phyloP scores from a whole-genome alignment of 768 basidiomycete species.

The Suillus spraguei region DNA sequence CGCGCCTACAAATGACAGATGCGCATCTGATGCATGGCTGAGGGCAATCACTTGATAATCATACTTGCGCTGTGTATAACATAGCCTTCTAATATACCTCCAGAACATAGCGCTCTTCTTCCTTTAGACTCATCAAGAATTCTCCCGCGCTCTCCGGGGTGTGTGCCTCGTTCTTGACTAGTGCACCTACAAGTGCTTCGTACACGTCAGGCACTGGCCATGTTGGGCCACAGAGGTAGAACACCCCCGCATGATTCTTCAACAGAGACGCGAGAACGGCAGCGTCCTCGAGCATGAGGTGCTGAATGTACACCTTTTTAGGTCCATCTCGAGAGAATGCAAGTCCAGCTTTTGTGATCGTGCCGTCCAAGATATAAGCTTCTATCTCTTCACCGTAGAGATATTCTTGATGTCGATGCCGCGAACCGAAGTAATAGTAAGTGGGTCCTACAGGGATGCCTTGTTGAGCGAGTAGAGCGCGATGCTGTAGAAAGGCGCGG shows the following conservation, averaged over 20 bases:
- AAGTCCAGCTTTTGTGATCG: slow-evolving; percentile 88
- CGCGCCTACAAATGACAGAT: background rate
- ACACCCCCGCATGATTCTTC: slow-evolving; percentile 72
- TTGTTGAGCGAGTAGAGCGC: slow-evolving; percentile 78
- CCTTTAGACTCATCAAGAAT: slow-evolving; percentile 88
- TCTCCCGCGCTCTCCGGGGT: slow-evolving; percentile 68
- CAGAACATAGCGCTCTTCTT: slow-evolving; percentile 95
- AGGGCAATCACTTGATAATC: background rate
- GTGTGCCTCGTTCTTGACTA: slow-evolving; percentile 71
- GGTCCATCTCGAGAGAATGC: slow-evolving; percentile 95
- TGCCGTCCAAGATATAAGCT: slow-evolving; percentile 82
- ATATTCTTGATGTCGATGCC: slow-evolving; percentile 93
- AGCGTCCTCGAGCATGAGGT: slow-evolving; percentile 95
- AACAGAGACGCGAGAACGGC: slow-evolving; percentile 75
- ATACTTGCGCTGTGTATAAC: background rate
- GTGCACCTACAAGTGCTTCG: slow-evolving; percentile 83
- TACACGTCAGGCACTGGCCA: slow-evolving; percentile 99
- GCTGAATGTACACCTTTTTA: slow-evolving; percentile 97
- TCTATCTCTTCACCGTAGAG: slow-evolving; percentile 97
- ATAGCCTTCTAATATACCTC: slow-evolving; percentile 51
- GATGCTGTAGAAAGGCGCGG: slow-evolving; percentile 98
- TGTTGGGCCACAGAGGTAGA: slow-evolving; percentile 97
- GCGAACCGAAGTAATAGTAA: slow-evolving; percentile 98
- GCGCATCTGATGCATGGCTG: background rate
- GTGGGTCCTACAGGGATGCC: slow-evolving; percentile 86